Evolutionary conservation across 805 yeast genomes (phyloP).

Genomic region (Myxozyma vanderwaltii): DNA sequence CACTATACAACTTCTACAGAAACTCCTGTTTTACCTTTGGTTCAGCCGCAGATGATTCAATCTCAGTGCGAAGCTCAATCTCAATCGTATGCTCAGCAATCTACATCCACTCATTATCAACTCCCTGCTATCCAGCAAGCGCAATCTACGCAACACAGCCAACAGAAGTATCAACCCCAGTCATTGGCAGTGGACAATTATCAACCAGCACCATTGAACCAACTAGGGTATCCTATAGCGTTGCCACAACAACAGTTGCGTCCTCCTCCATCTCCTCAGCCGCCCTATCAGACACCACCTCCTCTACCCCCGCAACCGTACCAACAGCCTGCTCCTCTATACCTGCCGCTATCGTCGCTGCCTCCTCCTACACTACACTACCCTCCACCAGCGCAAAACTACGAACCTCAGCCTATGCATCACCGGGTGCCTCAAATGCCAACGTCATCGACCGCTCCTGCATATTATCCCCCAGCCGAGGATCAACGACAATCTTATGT

Average conservation of each 20-base stretch:
- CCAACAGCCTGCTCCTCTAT: not conserved
- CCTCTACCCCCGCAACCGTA: not conserved
- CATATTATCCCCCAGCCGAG: not conserved
- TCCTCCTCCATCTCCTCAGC: not conserved
- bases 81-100: not conserved
- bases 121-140: not conserved
- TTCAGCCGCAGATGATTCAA: not conserved
- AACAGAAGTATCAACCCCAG: not conserved
- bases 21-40: not conserved
- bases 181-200: not conserved
- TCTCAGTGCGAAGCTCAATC: not conserved
- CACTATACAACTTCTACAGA: not conserved
- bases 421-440: not conserved
- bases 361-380: not conserved
- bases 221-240: not conserved
- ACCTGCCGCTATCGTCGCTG: not conserved
- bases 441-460: not conserved
- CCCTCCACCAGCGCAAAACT: not conserved
- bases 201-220: not conserved
- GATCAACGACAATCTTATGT: not conserved
- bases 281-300: not conserved
- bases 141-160: not conserved
- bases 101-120: not conserved
- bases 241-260: not conserved
- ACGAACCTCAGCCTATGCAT: not conserved